A percentile compares a stretch with the other conserved stretches of the same genome.
phyloP scores from a whole-genome alignment of 441 rosid species.

The Corymbia citriodora region DNA sequence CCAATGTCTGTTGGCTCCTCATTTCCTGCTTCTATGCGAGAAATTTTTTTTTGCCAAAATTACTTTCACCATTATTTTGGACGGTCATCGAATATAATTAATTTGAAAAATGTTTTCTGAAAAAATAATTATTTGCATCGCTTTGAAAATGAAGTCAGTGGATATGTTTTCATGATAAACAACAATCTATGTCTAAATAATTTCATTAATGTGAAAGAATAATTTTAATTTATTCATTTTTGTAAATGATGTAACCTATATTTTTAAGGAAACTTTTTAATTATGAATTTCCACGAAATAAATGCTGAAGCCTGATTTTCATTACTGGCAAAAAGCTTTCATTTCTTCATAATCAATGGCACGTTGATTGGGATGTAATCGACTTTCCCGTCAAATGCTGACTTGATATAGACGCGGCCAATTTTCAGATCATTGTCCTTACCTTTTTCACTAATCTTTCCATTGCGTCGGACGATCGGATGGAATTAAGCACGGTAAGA shows the following conservation, averaged over 20 bases:
- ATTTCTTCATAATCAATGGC: neutral
- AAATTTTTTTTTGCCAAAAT: neutral
- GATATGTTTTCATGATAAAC: too few relatives aligned
- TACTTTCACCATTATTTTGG: neutral
- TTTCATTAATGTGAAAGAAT: too few relatives aligned
- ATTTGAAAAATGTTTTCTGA: too few relatives aligned
- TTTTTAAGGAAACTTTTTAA: neutral
- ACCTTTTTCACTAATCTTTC: too few relatives aligned
- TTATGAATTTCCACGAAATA: neutral
- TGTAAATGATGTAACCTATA: neutral
- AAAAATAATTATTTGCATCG: too few relatives aligned
- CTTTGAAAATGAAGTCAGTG: too few relatives aligned
- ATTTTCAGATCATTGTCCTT: too few relatives aligned
- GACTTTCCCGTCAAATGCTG: neutral
- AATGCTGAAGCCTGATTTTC: neutral
- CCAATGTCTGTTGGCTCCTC: neutral
- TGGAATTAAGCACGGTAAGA: too few relatives aligned
- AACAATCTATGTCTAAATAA: neutral
- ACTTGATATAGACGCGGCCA: neutral
- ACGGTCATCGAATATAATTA: too few relatives aligned
- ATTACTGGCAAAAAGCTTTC: accelerated
- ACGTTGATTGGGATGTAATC: accelerated
- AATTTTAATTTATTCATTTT: neutral
- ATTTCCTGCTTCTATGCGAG: neutral
- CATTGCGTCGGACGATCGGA: too few relatives aligned